These are phyloP conservation scores for Talaromyces marneffei DNA, from an alignment of 2,329 filamentous ascomycete genomes.

Conservation along the genomic window DNA sequence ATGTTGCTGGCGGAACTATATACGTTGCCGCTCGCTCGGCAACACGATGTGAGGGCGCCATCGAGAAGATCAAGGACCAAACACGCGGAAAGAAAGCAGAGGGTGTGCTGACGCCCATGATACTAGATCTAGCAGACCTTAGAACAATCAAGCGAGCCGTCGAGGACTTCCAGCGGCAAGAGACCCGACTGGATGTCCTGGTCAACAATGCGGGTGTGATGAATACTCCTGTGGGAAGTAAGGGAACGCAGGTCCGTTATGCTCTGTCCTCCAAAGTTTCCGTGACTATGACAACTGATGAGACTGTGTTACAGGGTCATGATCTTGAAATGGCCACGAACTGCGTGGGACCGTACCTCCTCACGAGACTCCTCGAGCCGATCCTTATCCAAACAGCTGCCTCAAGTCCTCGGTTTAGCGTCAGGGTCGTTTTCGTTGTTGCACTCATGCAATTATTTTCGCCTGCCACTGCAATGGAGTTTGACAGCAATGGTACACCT, in stretches of 20 bases:
- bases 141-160: slow-evolving; percentile 20
- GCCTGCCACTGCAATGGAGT: slow-evolving; percentile 16
- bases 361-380: slow-evolving; percentile 36
- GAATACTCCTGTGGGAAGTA: slow-evolving; percentile 27
- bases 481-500: slow-evolving; percentile 14
- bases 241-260: neutral
- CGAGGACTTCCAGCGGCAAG: slow-evolving; percentile 29
- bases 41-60: neutral
- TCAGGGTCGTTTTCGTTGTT: slow-evolving; percentile 32
- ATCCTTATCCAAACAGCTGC: slow-evolving; percentile 28
- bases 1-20: slow-evolving; percentile 38
- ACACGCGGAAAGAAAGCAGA: neutral
- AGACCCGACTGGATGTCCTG: slow-evolving; percentile 36
- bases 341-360: slow-evolving; percentile 36
- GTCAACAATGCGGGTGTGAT: slow-evolving; percentile 38
- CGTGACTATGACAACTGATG: neutral
- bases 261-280: slow-evolving; percentile 11
- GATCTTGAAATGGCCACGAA: slow-evolving; percentile 39
- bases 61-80: neutral
- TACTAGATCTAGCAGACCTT: neutral
- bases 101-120: neutral
- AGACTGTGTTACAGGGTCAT: slow-evolving; percentile 22
- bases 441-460: slow-evolving; percentile 18
- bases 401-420: slow-evolving; percentile 17
- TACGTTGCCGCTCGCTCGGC: slow-evolving; percentile 33